Percentiles rank a stretch among this genome's conserved stretches.
Conservation (phyloP, 148 eudicot genomes). For the Nepenthes mirabilis region DNA sequence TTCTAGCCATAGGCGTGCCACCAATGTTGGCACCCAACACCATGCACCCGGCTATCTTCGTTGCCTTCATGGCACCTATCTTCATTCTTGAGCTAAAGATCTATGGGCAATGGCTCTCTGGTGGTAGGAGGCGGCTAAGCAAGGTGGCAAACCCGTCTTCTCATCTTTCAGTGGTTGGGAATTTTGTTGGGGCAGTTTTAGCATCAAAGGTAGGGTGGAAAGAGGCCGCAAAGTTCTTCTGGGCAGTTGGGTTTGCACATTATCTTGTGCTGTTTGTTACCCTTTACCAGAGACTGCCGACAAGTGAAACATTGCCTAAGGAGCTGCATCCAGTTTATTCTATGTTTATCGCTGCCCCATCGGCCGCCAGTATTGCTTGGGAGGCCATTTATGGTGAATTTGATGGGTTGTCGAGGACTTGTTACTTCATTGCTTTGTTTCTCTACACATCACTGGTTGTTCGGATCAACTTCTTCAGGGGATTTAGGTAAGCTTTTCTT, state of each 20-base stretch:
- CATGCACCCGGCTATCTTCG: conserved; percentile 65
- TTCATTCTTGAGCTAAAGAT: conserved; percentile 79
- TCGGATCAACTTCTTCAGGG: conserved; percentile 72
- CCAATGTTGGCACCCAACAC: conserved; percentile 20
- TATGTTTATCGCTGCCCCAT: conserved; percentile 90
- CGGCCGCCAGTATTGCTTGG: conserved; percentile 97
- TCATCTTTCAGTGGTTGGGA: conserved; percentile 83
- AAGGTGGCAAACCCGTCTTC: conserved; percentile 88
- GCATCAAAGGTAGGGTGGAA: conserved; percentile 74
- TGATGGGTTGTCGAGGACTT: conserved; percentile 77
- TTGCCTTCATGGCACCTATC: conserved; percentile 51
- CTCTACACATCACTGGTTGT: conserved; percentile 71
- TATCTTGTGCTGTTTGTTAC: conserved; percentile 89
- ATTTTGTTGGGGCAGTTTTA: conserved; percentile 84
- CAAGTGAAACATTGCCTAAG: conserved; percentile 83
- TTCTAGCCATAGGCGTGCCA: conserved; percentile 66
- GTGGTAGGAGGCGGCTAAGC: conserved; percentile 75
- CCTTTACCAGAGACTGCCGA: conserved; percentile 80
- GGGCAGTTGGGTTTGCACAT: conserved; percentile 93
- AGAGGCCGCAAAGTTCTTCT: conserved; percentile 84
- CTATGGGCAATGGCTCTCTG: conserved; percentile 97
- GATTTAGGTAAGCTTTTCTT: conserved; percentile 52
- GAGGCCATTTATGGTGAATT: conserved; percentile 70
- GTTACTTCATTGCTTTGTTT: conserved; percentile 86
- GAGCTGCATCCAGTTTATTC: conserved; percentile 94